Base-by-base conservation (phyloP, 306 rosid genomes). In the Trifolium dubium region DNA sequence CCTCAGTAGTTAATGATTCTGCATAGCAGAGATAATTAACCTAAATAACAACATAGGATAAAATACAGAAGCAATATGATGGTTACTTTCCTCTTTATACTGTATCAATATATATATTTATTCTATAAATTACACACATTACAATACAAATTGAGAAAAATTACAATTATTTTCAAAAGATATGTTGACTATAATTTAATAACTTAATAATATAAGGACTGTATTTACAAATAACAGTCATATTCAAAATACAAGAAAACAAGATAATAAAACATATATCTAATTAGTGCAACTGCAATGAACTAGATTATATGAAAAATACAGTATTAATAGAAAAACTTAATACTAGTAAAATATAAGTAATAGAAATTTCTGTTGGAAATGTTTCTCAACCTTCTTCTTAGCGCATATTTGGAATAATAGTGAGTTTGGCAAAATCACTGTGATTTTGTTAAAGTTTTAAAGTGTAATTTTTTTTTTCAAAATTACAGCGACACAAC, bases 201-300 rank as follows among this genome's bases (percentile, higher is more conserved):
- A 53, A 73, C 56, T 74, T 11, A 18, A 77, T 60, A 80, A 77
- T 67, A 82, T 40, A 77, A 50, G 54, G 53, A 81, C 78, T 84
- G 64, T 82, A 88, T 85, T 80, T 88, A 85, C 92, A 86, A 56
- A 37, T 71, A 71, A 35, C 59, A 81, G 12, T 74, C 61, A 40
- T 80, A 79, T 58, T 31, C 60, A 68, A 68, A 80, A 69, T 50
- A 66, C 68, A 73, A 64, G 35, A 75, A 79, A 72, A 81, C 78
- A 81, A 75, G 74, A 69, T 28, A 76, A 66, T 55, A 77, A 73
- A 67, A 32, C 83, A 80, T 67, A 54, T 53, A 69, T 65, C 67
- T 70, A 30, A 76, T 73, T 55, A 59, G 50, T 65, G 65, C 79
- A 85, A 67, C 19, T 67, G 69, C 69, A 76, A 77, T 73, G 67